phyloP scores from a whole-genome alignment of 208 protist species.

The Blastocrithidia nonstop region DNA sequence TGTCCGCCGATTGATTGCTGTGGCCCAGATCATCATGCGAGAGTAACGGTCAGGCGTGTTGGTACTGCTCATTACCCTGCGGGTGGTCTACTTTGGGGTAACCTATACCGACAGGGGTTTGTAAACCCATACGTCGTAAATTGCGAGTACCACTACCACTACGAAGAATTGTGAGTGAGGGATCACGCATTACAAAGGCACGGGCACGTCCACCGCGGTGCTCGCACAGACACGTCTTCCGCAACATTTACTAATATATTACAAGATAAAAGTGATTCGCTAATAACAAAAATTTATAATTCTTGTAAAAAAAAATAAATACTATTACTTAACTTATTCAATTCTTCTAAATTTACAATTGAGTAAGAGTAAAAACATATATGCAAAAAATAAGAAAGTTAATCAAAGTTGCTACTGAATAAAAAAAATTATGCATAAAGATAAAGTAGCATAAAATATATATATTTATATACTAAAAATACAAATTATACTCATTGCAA shows the following conservation, averaged over 20 bases:
- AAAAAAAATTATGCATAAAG: too few relatives aligned
- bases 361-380: constrained; percentile 2
- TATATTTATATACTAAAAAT: too few relatives aligned
- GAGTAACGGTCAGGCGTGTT: constrained; percentile 81
- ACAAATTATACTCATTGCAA: too few relatives aligned
- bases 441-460: too few relatives aligned
- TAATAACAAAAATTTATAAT: constrained; percentile 4
- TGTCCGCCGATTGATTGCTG: constrained; percentile 82
- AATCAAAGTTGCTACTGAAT: too few relatives aligned
- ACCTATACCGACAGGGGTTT: constrained; percentile 15
- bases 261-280: neutral
- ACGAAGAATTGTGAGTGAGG: constrained; percentile 49
- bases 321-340: too few relatives aligned
- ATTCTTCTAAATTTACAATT: neutral
- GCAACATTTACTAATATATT: constrained; percentile 29
- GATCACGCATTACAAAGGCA: constrained; percentile 70
- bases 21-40: constrained; percentile 82
- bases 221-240: constrained; percentile 14
- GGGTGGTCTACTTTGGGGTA: constrained; percentile 62
- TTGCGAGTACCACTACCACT: constrained; percentile 46
- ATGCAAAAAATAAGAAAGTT: too few relatives aligned
- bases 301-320: too few relatives aligned
- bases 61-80: constrained; percentile 71
- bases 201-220: constrained; percentile 70
- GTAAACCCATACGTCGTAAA: constrained; percentile 72